Evolutionary conservation across 805 yeast genomes (phyloP), one percentile per base, ranked within the genome.

Genomic region (Candida ortonii): DNA sequence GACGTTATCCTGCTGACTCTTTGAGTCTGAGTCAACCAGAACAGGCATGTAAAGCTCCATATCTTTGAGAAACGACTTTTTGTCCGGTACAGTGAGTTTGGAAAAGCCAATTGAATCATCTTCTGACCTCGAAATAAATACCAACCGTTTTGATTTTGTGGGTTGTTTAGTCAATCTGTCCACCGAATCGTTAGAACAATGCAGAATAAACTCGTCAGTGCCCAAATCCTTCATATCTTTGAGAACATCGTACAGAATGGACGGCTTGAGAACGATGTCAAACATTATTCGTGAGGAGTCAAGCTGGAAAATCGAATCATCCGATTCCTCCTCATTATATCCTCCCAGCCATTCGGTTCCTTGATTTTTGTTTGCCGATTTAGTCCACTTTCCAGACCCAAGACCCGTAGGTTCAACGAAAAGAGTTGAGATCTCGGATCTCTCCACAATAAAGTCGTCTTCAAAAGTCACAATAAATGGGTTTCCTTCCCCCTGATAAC

Each of bases 31-130:
- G 23, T 11, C 36, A 34, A 7, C 45, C 50, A 25, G 52, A 4
- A 38, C 40, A 2, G 57, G 55, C 16, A 47, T 52, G 42, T 45
- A 65, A 2, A 74, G 48, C n/a, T 54, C 66, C 19, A 85, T 53
- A 26, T 78, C 77, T 41, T 83, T 90, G 20, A 87, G 55, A 9
- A 78, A 73, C 2, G 76, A 64, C 46, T 71, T 68, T 30, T 74
- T 83, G 40, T 69, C 71, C 0, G 95, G 95, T 29, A 80, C 68
- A 7, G 71, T 67, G 14, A 85, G 63, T 49, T 81, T 79, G 24
- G 85, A 78, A 33, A 69, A 65, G 0, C 95, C 95, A 28, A 84
- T 68, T n/a, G 61, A 40, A 16, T 79, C 83, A 8, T 90, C 84
- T 24, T 68, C 50, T 3, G 64, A 58, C 34, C 46, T 70, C 0